phyloP scores from a whole-genome alignment of 352 stramenopile species.

The Nothophytophthora sp. region DNA sequence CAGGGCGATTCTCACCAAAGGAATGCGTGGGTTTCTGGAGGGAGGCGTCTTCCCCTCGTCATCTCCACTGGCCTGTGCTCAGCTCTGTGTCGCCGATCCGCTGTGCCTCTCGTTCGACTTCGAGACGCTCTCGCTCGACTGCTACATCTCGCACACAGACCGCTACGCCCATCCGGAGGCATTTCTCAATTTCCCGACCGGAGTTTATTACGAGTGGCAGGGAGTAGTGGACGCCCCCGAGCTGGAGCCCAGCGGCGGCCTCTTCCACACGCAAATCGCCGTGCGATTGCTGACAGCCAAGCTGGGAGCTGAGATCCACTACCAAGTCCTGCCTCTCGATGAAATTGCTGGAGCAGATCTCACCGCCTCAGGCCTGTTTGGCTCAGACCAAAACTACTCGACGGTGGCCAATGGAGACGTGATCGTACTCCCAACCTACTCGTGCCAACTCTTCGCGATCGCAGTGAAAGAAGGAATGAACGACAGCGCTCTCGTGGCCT shows the following conservation, averaged over 20 bases:
- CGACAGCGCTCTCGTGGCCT: constrained; percentile 49
- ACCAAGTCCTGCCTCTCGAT: constrained; percentile 39
- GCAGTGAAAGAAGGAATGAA: constrained; percentile 65
- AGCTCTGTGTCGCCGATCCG: constrained; percentile 43
- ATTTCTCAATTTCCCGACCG: constrained; percentile 66
- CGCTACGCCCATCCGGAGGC: constrained; percentile 61
- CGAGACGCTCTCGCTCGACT: constrained; percentile 51
- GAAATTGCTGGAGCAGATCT: constrained; percentile 11
- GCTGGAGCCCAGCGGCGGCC: constrained; percentile 58
- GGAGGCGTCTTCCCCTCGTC: constrained; percentile 45
- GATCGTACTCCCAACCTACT: constrained; percentile 52
- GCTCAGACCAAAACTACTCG: constrained; percentile 16
- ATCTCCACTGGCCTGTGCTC: constrained; percentile 37
- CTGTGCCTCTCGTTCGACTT: constrained; percentile 78
- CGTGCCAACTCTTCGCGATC: constrained; percentile 63
- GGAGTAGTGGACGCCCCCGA: constrained; percentile 42
- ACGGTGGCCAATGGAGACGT: constrained; percentile 41
- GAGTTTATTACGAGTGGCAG: constrained; percentile 83
- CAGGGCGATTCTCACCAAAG: constrained; percentile 38
- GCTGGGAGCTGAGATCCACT: constrained; percentile 60
- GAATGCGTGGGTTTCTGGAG: constrained; percentile 61
- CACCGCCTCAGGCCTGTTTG: constrained; percentile 30
- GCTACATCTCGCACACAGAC: constrained; percentile 78
- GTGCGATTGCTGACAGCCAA: constrained; percentile 58
- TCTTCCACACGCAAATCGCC: constrained; percentile 57